These are phyloP conservation scores for Trichoderma harzianum DNA, from an alignment of 2,329 filamentous ascomycete species.

Conservation along the genomic window DNA sequence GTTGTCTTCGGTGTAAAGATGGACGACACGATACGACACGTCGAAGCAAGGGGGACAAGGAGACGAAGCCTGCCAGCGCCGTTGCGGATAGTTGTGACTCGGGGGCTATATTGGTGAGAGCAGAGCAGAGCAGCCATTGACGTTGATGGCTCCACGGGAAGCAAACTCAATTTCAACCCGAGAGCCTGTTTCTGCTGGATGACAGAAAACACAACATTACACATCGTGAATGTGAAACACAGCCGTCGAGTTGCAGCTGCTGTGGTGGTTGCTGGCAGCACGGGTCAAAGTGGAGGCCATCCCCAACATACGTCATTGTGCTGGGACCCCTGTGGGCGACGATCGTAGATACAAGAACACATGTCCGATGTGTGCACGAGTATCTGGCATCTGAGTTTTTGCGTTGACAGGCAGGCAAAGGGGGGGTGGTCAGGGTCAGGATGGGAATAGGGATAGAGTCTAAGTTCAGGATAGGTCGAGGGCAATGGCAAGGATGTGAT, in stretches of 20 bases:
- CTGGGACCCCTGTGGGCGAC: not conserved
- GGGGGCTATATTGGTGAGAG: too few species aligned
- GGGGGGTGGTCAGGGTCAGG: not conserved
- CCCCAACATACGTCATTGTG: slow-evolving; percentile 16
- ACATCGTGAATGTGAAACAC: not conserved
- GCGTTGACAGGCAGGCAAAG: not conserved
- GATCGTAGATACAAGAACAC: slow-evolving; percentile 12
- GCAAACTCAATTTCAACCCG: not conserved
- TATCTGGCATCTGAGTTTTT: not conserved
- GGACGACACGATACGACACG: not conserved
- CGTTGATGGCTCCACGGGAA: slow-evolving; percentile 6
- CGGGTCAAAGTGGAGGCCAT: not conserved
- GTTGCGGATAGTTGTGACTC: not conserved
- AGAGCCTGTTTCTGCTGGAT: not conserved
- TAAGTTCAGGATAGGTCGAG: not conserved
- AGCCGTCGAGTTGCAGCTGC: not conserved
- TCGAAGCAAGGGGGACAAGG: not conserved
- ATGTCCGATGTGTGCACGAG: not conserved
- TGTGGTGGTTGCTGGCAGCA: not conserved
- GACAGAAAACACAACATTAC: not conserved
- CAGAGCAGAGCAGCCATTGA: slow-evolving; percentile 3
- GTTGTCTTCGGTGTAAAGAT: not conserved
- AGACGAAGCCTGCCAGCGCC: not conserved
- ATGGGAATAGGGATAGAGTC: not conserved
- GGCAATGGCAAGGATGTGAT: not conserved